Conservation (phyloP, 306 rosid genomes). For the Lablab purpureus region DNA sequence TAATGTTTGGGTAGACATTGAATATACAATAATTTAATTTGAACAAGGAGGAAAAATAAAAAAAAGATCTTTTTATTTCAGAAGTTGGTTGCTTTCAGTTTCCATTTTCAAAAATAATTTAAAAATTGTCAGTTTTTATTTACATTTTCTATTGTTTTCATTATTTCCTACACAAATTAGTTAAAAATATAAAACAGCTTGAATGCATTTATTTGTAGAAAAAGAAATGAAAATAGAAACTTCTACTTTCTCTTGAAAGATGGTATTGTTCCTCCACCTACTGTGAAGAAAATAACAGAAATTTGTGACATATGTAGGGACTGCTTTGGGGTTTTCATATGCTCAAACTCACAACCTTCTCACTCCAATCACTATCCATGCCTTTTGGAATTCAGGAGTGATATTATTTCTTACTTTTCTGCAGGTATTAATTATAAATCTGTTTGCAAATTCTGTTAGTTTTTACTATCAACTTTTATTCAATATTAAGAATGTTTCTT, state of each 20-base stretch:
- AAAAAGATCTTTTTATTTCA: background rate
- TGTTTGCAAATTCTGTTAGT: conserved; percentile 15
- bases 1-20: background rate
- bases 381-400: conserved; percentile 96
- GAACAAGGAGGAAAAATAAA: no score
- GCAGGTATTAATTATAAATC: conserved; percentile 58
- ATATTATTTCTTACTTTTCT: conserved; percentile 89
- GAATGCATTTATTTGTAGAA: background rate
- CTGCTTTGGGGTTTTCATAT: conserved; percentile 90
- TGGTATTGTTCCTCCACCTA: conserved; percentile 23
- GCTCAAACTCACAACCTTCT: conserved; percentile 97
- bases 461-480: background rate
- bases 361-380: conserved; percentile 95
- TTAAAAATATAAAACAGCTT: background rate
- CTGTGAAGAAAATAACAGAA: conserved; percentile 29
- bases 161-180: background rate
- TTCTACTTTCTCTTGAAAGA: conserved; percentile 2
- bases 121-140: background rate
- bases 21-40: no score
- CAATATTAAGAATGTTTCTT: conserved; percentile 37
- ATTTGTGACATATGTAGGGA: conserved; percentile 58
- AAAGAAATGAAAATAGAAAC: background rate
- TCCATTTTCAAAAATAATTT: background rate
- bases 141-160: background rate
- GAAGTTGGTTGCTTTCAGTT: background rate